A percentile compares a stretch with the other conserved stretches of the same genome.
Conservation (phyloP, 2,329 filamentous ascomycete species). For the Meredithiella fracta region DNA sequence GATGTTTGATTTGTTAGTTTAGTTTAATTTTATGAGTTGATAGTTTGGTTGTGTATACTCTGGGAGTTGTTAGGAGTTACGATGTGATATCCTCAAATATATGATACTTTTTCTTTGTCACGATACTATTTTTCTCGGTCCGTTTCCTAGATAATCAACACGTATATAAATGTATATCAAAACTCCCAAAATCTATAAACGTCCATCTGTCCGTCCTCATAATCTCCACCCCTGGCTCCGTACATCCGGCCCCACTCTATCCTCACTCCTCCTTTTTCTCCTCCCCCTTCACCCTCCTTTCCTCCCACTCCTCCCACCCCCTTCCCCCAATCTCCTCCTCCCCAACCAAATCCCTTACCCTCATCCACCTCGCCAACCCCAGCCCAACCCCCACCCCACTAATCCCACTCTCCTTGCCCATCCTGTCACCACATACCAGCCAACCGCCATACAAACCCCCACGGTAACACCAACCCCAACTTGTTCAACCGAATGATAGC, state of each 20-base stretch:
- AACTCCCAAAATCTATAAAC: not conserved
- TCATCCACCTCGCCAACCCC: slow-evolving; percentile 45
- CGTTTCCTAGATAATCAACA: not conserved
- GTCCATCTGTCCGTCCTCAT: too few relatives aligned
- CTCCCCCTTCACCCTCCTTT: slow-evolving; percentile 23
- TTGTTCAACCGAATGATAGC: slow-evolving; percentile 79
- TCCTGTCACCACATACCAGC: slow-evolving; percentile 65
- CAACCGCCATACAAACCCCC: slow-evolving; percentile 52
- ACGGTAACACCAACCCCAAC: slow-evolving; percentile 64
- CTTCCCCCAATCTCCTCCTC: slow-evolving; percentile 80
- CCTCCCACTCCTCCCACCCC: slow-evolving; percentile 87
- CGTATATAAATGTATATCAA: not conserved
- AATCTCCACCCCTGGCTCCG: too few relatives aligned
- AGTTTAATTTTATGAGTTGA: not conserved
- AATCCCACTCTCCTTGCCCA: slow-evolving; percentile 49
- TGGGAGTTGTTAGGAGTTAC: too few relatives aligned
- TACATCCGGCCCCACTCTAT: too few relatives aligned
- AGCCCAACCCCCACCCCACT: slow-evolving; percentile 55
- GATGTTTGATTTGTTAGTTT: not conserved
- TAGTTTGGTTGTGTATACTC: too few relatives aligned
- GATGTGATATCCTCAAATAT: too few relatives aligned
- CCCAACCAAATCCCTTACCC: slow-evolving; percentile 69
- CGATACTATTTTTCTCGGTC: not conserved
- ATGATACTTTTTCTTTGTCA: not conserved
- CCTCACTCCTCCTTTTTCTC: slow-evolving; percentile 6